phyloP scores from a whole-genome alignment of 176 grass and related monocot genomes.

The Raddia guianensis region DNA sequence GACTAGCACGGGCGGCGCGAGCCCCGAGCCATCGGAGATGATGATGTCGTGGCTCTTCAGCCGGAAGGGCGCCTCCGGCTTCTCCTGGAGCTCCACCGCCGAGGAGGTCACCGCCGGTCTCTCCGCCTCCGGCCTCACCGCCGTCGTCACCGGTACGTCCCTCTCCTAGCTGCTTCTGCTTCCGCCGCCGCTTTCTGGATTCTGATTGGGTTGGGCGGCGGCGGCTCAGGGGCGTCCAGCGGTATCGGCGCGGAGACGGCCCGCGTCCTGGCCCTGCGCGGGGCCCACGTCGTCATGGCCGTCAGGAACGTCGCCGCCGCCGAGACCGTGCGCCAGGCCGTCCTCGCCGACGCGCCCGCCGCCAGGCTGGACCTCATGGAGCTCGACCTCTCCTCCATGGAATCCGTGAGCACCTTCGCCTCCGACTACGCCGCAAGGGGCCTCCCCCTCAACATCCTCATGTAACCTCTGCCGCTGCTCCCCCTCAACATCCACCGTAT shows the following conservation, averaged over 20 bases:
- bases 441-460: conserved; percentile 84
- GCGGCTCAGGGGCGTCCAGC: conserved; percentile 74
- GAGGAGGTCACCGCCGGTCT: conserved; percentile 73
- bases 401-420: conserved; percentile 76
- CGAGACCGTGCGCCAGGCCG: conserved; percentile 42
- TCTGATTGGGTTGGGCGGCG: neutral
- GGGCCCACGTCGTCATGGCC: conserved; percentile 83
- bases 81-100: conserved; percentile 90
- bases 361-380: conserved; percentile 69
- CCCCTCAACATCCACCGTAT: neutral
- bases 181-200: neutral
- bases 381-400: conserved; percentile 81
- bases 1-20: too few species aligned
- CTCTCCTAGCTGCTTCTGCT: neutral
- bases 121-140: conserved; percentile 69
- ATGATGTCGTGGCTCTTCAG: conserved; percentile 60
- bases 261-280: conserved; percentile 66
- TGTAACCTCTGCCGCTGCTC: conserved; percentile 38
- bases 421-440: conserved; percentile 49
- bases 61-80: conserved; percentile 70
- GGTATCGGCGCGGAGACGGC: conserved; percentile 83
- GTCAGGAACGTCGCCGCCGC: conserved; percentile 60
- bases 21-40: neutral
- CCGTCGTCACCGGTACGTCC: conserved; percentile 74
- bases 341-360: conserved; percentile 54